These are phyloP conservation scores for Paecilomyces variotii DNA, from an alignment of 2,329 filamentous ascomycete species.

Conservation along the genomic window DNA sequence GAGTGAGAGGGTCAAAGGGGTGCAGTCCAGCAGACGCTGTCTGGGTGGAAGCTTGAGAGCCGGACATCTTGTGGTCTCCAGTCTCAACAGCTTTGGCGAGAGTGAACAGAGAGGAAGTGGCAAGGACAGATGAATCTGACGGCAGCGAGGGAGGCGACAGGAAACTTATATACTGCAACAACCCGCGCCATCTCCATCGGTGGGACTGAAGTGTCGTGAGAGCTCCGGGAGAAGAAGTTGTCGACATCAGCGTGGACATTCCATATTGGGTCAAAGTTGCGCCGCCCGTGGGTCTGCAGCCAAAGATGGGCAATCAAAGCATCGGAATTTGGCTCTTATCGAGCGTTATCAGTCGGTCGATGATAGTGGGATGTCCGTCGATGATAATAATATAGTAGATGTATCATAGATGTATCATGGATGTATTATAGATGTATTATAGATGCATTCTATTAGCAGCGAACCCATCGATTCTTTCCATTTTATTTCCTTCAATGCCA, in stretches of 20 bases:
- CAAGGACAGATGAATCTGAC: neutral
- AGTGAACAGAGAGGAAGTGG: neutral
- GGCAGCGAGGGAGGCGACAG: neutral
- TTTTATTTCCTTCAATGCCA: too few species aligned
- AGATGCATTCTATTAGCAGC: too few species aligned
- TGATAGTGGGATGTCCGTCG: neutral
- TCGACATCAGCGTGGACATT: neutral
- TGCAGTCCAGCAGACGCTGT: constrained; percentile 16
- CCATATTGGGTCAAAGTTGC: constrained; percentile 6
- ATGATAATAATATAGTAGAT: too few species aligned
- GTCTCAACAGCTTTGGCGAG: neutral
- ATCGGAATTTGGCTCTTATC: neutral
- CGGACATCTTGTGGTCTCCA: neutral
- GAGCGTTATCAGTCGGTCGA: neutral
- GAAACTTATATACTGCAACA: neutral
- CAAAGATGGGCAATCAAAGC: neutral
- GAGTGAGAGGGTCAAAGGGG: constrained; percentile 34
- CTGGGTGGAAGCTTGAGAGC: too few species aligned
- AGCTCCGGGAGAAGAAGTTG: neutral
- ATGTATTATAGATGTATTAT: too few species aligned
- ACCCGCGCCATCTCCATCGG: neutral
- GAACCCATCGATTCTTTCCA: too few species aligned
- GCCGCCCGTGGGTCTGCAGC: neutral
- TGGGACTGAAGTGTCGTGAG: neutral
- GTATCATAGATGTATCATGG: too few species aligned